These are phyloP conservation scores for Cucurbita moschata DNA, from an alignment of 306 rosid genomes.

Conservation along the genomic window DNA sequence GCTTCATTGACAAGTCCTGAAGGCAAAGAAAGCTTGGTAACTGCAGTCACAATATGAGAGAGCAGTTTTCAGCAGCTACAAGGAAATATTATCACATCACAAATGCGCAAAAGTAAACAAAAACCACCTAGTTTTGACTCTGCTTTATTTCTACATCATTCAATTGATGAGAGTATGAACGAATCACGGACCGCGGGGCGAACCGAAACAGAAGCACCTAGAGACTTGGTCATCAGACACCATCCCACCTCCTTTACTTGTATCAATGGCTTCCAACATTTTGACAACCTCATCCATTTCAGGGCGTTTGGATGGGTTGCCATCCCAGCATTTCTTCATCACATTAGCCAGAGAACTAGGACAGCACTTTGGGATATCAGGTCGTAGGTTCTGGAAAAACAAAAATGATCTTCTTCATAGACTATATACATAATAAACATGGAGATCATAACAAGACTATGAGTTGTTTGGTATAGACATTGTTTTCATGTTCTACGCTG, in stretches of 20 bases:
- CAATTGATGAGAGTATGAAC: not conserved
- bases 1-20: not conserved
- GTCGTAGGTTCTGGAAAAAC: constrained; percentile 46
- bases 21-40: not conserved
- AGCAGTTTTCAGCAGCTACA: not conserved
- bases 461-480: not conserved
- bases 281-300: constrained; percentile 58
- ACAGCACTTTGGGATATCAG: constrained; percentile 49
- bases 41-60: not conserved
- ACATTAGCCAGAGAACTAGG: constrained; percentile 38
- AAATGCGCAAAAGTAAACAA: not conserved
- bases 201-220: constrained; percentile 35
- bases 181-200: constrained; percentile 41
- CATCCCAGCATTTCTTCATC: constrained; percentile 59
- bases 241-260: constrained; percentile 69
- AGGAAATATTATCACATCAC: not conserved
- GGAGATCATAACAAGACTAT: not conserved
- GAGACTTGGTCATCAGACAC: constrained; percentile 30
- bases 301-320: constrained; percentile 37
- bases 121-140: constrained; percentile 1
- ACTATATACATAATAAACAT: not conserved
- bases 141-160: not conserved
- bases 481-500: not conserved
- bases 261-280: constrained; percentile 56
- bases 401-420: not conserved